phyloP scores from a whole-genome alignment of 257 asterid genomes.

The Jacaranda mimosifolia region DNA sequence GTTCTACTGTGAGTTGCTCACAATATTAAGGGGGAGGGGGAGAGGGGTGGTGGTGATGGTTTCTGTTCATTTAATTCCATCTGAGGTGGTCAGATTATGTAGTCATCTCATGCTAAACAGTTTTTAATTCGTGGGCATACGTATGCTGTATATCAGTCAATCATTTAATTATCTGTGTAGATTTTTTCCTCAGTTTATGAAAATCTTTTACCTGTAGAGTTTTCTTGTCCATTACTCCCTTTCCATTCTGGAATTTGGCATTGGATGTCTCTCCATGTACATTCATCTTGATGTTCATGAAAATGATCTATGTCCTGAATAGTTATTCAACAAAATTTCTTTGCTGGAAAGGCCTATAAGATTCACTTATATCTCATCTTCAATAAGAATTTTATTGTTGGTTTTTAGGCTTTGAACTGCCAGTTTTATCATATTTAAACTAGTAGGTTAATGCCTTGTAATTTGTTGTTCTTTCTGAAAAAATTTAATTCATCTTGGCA shows the following conservation, averaged over 20 bases:
- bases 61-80: constrained; percentile 26
- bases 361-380: constrained; percentile 11
- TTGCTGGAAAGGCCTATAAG: constrained; percentile 17
- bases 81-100: constrained; percentile 15
- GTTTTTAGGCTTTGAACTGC: neutral
- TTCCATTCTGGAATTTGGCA: constrained; percentile 23
- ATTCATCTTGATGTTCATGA: constrained; percentile 8
- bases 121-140: constrained; percentile 28
- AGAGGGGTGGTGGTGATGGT: constrained; percentile 12
- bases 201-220: neutral
- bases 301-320: constrained; percentile 12
- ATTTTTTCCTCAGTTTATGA: neutral
- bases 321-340: neutral
- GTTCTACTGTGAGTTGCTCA: constrained; percentile 6
- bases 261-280: neutral
- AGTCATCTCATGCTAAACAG: neutral
- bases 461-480: constrained; percentile 21
- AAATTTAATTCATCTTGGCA: neutral
- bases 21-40: constrained; percentile 28
- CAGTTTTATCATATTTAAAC: neutral
- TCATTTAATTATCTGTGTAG: neutral
- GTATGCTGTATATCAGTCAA: constrained; percentile 22
- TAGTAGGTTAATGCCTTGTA: constrained; percentile 19
- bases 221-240: neutral
- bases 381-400: neutral